Evolutionary conservation across 2,329 filamentous ascomycete genomes (phyloP).

Genomic region (Diaporthe citri): DNA sequence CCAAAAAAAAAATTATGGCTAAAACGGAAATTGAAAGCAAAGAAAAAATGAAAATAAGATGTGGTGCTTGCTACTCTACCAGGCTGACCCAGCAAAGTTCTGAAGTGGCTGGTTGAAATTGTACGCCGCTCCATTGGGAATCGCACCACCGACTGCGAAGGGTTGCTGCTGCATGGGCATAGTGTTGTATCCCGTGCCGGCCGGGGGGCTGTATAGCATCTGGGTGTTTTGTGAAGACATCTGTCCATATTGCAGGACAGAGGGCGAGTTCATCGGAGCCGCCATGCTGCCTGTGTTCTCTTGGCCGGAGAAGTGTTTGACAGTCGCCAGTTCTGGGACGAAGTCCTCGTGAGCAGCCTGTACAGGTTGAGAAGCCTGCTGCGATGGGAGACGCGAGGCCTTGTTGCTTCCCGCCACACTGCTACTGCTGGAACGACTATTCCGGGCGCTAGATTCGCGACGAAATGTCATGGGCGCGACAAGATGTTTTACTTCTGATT

Average conservation of each 20-base stretch:
- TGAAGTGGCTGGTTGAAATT: slow-evolving; percentile 19
- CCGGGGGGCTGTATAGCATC: background rate
- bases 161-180: background rate
- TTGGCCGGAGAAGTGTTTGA: background rate
- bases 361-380: background rate
- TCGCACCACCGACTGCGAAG: background rate
- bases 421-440: slow-evolving; percentile 7
- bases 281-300: background rate
- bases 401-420: slow-evolving; percentile 13
- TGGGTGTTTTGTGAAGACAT: background rate
- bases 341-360: background rate
- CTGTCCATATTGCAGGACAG: slow-evolving; percentile 8
- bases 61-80: background rate
- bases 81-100: background rate
- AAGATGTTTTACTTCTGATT: slow-evolving; percentile 1
- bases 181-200: background rate
- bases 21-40: background rate
- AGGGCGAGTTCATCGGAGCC: background rate
- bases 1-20: background rate
- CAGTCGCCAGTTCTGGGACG: background rate
- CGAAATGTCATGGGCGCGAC: background rate
- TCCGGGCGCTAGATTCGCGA: slow-evolving; percentile 13
- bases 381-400: background rate
- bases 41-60: background rate
- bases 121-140: slow-evolving; percentile 2